Evolutionary conservation across 495 filamentous ascomycete species (phyloP), one percentile per base, ranked within the genome.

Genomic region (Xylaria curta): DNA sequence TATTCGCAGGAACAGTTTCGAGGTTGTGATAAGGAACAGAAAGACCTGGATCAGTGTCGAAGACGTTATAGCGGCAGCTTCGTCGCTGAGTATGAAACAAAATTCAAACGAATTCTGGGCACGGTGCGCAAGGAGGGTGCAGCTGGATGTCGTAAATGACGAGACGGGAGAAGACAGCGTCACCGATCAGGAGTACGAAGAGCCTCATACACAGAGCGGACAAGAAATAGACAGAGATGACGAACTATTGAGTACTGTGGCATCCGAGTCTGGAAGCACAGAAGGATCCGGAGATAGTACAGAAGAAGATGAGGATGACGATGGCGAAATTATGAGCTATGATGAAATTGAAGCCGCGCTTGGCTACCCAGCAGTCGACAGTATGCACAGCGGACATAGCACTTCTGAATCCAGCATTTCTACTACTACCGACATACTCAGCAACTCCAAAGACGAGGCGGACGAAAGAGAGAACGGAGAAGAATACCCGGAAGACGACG

Each of bases 51-150:
- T 96, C 33, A 86, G 81, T 65, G 73, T 66, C 4, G 78, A 82
- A 53, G 94, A 97, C 75, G 92, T 95, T 0, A 75, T 82, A 28
- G 88, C 91, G 1, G 93, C 93, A 0, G 77, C 89, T 2, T 81
- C 90, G 13, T 86, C 87, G 0, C 78, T 92, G 0, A 82, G 85
- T 0, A 72, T 92, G 68, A 73, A 80, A 42, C 59, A 67, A 5
- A 79, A 88, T 62, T 78, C 76, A 8, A 74, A 74, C 17, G 80
- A 88, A 15, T 90, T 89, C 63, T 94, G 93, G 89, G 81, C 82
- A n/a, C 79, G 78, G 3, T 78, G 86, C 38, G 85, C 92, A 8
- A 85, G 91, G 66, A 85, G 90, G 72, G 85, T 90, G 72, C 79
- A 85, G 40, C 70, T 94, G 7, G 75, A 84, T 33, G 88, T 95